A percentile compares a stretch with the other conserved stretches of the same genome.
These are phyloP conservation scores for Trichosporon sp. DNA, from an alignment of 1,284 basidiomycete genomes.

Conservation along the genomic window DNA sequence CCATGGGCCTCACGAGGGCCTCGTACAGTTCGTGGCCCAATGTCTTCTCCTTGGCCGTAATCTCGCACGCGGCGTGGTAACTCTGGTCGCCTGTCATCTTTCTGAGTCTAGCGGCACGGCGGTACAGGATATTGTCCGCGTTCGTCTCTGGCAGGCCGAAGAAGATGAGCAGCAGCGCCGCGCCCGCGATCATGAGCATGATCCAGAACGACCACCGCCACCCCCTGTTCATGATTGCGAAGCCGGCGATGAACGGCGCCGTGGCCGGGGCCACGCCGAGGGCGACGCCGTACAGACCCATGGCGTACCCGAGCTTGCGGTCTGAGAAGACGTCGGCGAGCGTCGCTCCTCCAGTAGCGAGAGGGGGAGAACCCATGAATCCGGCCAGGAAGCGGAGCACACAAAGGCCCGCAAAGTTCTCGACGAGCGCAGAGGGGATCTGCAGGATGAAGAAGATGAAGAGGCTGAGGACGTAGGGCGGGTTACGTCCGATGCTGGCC, in stretches of 20 bases:
- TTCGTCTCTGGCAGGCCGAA: conserved; percentile 69
- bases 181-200: conserved; percentile 45
- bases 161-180: conserved; percentile 60
- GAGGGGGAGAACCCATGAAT: conserved; percentile 36
- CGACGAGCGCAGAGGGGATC: conserved; percentile 48
- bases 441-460: conserved; percentile 51
- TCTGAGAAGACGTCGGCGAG: conserved; percentile 71
- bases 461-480: conserved; percentile 51
- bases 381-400: conserved; percentile 49
- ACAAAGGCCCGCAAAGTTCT: conserved; percentile 47
- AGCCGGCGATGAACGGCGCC: conserved; percentile 62
- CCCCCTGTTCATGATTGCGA: conserved; percentile 46
- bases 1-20: conserved; percentile 47
- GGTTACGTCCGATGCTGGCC: conserved; percentile 43
- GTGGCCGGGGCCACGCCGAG: conserved; percentile 38
- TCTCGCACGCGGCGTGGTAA: conserved; percentile 44
- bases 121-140: conserved; percentile 65
- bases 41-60: conserved; percentile 42
- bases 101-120: conserved; percentile 63
- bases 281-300: conserved; percentile 65
- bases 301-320: conserved; percentile 65
- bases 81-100: conserved; percentile 58
- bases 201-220: conserved; percentile 56
- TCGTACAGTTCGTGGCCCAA: conserved; percentile 41
- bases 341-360: conserved; percentile 62